Base-by-base conservation (phyloP, 768 basidiomycete species). In the Mrakia gelida region DNA sequence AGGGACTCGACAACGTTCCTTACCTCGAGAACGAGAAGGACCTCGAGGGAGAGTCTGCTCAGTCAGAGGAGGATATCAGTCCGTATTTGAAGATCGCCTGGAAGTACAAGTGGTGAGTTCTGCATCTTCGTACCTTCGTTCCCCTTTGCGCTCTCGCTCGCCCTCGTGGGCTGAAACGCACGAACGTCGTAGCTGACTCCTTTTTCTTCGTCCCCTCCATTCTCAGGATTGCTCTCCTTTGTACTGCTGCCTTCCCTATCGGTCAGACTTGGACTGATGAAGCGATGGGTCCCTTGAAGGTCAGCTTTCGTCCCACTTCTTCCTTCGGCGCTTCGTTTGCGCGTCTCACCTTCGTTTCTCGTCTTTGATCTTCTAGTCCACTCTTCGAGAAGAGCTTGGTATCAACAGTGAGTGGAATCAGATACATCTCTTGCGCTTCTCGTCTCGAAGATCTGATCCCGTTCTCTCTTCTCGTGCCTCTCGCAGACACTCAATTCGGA, bases 301-400 rank as follows among this genome's bases (percentile, higher is more conserved):
- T 54, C 45, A 78, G 59, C 8, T 9, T 52, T 13, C 16, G 3
- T 52, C 49, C 18, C 15, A 6, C 45, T 45, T 45, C 9, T 45
- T 45, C 15, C 11, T 45, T 28, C 59, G 59, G 26, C 7, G 13
- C 54, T 21, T 56, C 54, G 54, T 21, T 56, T 10, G 18, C 18
- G 18, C 45, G 54, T 56, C 54, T 18, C 2, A 45, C 45, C 45
- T 15, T 45, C 45, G 9, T 15, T 45, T 45, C 11, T 15, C 45
- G 11, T 45, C 7, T 59, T 10, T 13, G 9, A 26, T 5, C 59
- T 28, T 59, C 28, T 26, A 59, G 59, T 59, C 59, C 26, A 59
- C 59, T 3, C 62, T 79, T n/a, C 11, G 73, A n/a, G 68, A 68
- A 4, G 73, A 79, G 54, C 59, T 79, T 2, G 63, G 73, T 23